These are phyloP conservation scores for Mycena crocata DNA, from an alignment of 768 basidiomycete genomes.

Conservation along the genomic window DNA sequence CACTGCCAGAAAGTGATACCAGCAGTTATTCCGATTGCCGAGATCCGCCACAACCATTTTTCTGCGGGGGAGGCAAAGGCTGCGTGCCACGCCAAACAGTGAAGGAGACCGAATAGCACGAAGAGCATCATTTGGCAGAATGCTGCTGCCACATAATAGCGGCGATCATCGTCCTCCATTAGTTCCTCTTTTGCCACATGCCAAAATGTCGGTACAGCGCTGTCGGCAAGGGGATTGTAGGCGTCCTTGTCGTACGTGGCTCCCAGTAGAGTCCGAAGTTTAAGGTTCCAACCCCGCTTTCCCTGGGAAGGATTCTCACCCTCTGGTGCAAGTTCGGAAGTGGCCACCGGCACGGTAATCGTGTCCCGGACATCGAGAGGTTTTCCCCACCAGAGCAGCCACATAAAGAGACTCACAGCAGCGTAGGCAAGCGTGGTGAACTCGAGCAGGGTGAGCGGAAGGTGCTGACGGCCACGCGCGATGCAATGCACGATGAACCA, in stretches of 20 bases:
- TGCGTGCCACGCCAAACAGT: constrained; percentile 21
- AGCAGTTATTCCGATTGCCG: not conserved
- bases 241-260: not conserved
- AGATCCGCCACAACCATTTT: constrained; percentile 17
- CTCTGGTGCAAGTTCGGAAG: not conserved
- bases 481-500: constrained; percentile 34
- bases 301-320: not conserved
- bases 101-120: constrained; percentile 22
- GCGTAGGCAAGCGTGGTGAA: constrained; percentile 48
- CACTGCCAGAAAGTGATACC: too few species aligned
- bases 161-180: too few species aligned
- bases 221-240: not conserved
- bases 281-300: not conserved
- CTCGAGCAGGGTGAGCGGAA: constrained; percentile 49
- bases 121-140: not conserved
- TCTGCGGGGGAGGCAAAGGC: constrained; percentile 19
- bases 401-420: constrained; percentile 43
- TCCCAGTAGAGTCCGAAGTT: not conserved
- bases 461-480: constrained; percentile 33
- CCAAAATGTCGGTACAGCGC: not conserved
- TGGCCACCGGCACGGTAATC: constrained; percentile 7
- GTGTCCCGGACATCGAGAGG: constrained; percentile 46
- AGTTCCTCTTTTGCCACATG: not conserved
- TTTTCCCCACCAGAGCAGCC: constrained; percentile 53
- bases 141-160: too few species aligned